phyloP scores from a whole-genome alignment of 2,329 filamentous ascomycete genomes.

The Botrytis tulipae region DNA sequence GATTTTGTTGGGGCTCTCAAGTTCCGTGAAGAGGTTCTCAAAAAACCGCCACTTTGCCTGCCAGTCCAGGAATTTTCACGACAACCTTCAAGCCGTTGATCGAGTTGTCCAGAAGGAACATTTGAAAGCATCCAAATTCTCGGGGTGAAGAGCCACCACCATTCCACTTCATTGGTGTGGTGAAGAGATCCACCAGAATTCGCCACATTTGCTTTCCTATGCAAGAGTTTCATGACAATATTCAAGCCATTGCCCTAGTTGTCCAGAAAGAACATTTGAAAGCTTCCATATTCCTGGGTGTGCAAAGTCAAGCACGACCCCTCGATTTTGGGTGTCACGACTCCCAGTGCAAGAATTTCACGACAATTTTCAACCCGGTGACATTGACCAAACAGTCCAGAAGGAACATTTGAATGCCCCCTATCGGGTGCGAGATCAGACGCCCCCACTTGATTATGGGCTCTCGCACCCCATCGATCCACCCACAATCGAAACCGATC shows the following conservation, averaged over 20 bases:
- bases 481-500: not conserved
- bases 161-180: too few relatives aligned
- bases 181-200: not conserved
- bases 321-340: not conserved
- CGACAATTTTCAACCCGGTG: not conserved
- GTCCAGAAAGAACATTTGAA: not conserved
- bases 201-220: not conserved
- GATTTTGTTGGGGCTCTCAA: not conserved
- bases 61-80: not conserved
- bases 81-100: not conserved
- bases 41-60: not conserved
- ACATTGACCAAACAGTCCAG: not conserved
- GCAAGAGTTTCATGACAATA: not conserved
- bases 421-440: not conserved
- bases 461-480: not conserved
- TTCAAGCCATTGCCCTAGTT: not conserved
- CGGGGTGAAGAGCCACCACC: not conserved
- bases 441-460: not conserved
- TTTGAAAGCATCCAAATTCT: not conserved
- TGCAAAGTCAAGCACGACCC: not conserved
- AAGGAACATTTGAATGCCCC: not conserved
- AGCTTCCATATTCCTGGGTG: not conserved
- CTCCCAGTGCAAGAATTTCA: not conserved
- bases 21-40: not conserved
- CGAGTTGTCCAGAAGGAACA: not conserved